phyloP scores from a whole-genome alignment of 140 eudicot genomes.

The Bidens hawaiensis region DNA sequence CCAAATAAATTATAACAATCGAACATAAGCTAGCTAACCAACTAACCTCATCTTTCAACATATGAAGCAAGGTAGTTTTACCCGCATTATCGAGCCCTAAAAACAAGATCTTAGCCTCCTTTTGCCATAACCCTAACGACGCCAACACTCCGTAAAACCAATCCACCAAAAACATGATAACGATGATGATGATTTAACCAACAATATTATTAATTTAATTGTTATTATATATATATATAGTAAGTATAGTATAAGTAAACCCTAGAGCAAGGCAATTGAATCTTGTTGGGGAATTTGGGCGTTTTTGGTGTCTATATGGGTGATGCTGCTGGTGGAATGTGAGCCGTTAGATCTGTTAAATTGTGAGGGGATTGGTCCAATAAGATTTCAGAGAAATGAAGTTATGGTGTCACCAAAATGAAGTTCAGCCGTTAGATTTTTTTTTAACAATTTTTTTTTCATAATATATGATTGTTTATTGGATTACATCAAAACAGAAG shows the following conservation, averaged over 20 bases:
- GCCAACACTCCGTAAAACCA: constrained; percentile 78
- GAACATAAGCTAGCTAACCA: too few species aligned
- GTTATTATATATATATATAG: constrained; percentile 6
- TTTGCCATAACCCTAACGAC: constrained; percentile 68
- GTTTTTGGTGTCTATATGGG: constrained; percentile 2
- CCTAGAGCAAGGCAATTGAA: constrained; percentile 23
- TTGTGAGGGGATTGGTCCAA: constrained; percentile 16
- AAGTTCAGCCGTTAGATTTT: too few species aligned
- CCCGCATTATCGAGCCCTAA: constrained; percentile 84
- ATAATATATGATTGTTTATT: too few species aligned
- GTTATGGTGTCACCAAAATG: constrained; percentile 22
- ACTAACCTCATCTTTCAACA: too few species aligned
- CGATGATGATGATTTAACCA: too few species aligned
- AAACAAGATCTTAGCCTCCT: too few species aligned
- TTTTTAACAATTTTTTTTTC: too few species aligned
- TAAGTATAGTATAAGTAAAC: too few species aligned
- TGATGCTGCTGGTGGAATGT: constrained; percentile 8
- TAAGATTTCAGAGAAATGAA: constrained; percentile 13
- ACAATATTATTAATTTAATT: too few species aligned
- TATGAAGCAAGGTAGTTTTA: constrained; percentile 68
- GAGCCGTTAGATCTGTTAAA: constrained; percentile 16
- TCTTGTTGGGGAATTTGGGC: constrained; percentile 1
- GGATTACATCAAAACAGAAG: too few species aligned
- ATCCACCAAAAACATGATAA: constrained; percentile 58
- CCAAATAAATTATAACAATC: too few species aligned